Conservation (phyloP, 148 eudicot species). For the Rhododendron griersonianum region DNA sequence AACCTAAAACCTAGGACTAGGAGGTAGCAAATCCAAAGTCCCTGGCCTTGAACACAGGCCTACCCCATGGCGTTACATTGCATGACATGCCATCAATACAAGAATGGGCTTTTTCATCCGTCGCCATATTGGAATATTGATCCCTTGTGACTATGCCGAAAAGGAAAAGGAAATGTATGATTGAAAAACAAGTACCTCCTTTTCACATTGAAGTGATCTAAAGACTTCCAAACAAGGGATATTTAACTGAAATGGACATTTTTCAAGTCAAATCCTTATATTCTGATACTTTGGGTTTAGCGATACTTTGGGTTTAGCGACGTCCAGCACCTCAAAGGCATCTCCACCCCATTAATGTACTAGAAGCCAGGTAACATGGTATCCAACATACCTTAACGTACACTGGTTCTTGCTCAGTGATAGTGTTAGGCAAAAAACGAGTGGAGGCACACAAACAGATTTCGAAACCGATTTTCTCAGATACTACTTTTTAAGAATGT, state of each 20-base stretch:
- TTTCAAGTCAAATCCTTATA: background rate
- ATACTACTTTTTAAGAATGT: background rate
- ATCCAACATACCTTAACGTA: background rate
- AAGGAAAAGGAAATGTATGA: background rate
- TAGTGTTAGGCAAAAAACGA: background rate
- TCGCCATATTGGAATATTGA: background rate
- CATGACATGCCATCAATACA: background rate
- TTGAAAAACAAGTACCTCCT: background rate
- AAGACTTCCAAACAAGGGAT: background rate
- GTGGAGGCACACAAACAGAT: background rate
- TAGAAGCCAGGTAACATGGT: background rate
- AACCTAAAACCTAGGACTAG: background rate
- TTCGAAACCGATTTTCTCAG: background rate
- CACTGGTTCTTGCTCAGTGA: background rate
- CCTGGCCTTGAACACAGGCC: background rate
- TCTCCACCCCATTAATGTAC: background rate
- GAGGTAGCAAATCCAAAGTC: background rate
- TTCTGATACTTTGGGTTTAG: background rate
- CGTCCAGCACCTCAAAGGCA: background rate
- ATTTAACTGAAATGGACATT: background rate
- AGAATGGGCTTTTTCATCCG: background rate
- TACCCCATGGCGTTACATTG: background rate
- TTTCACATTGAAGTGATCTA: background rate
- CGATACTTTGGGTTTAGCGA: background rate
- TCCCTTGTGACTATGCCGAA: background rate